Evolutionary conservation across 768 basidiomycete genomes (phyloP).

Genomic region (Brasilioporus rufonigricans): DNA sequence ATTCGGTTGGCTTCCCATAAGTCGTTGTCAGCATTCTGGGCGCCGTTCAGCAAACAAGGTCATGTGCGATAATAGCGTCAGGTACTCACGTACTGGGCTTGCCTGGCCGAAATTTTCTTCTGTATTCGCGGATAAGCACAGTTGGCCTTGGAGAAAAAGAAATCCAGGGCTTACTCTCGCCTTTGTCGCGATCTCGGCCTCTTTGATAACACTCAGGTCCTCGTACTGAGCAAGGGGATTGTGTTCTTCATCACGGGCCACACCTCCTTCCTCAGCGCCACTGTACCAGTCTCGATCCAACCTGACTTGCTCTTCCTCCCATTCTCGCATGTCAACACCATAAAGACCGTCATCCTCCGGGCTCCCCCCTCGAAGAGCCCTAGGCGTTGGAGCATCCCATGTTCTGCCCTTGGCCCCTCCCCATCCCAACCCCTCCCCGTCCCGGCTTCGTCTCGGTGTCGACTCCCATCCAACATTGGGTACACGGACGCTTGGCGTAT

Average conservation of each 20-base stretch:
- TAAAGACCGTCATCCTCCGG: slow-evolving; percentile 65
- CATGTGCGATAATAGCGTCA: background rate
- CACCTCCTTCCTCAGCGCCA: slow-evolving; percentile 81
- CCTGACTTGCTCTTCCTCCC: slow-evolving; percentile 95
- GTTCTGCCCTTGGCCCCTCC: slow-evolving; percentile 49
- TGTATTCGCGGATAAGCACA: slow-evolving; percentile 29
- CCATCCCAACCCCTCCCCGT: slow-evolving; percentile 63
- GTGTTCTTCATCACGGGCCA: slow-evolving; percentile 88
- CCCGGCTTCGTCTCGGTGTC: slow-evolving; percentile 64
- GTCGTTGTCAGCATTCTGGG: slow-evolving; percentile 95
- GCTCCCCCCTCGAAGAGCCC: slow-evolving; percentile 61
- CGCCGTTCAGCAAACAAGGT: slow-evolving; percentile 17
- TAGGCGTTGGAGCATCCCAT: slow-evolving; percentile 88
- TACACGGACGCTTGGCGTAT: slow-evolving; percentile 82
- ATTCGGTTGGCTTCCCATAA: slow-evolving; percentile 99
- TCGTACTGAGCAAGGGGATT: slow-evolving; percentile 94
- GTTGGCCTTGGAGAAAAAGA: background rate
- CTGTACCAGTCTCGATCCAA: slow-evolving; percentile 97
- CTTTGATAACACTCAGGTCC: slow-evolving; percentile 66
- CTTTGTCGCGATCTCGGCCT: slow-evolving; percentile 74
- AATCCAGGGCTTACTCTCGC: slow-evolving; percentile 51
- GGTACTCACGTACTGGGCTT: slow-evolving; percentile 87
- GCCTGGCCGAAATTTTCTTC: slow-evolving; percentile 90
- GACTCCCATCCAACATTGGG: slow-evolving; percentile 95
- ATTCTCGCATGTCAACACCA: slow-evolving; percentile 78